Conservation (phyloP, 2,329 filamentous ascomycete species). For the Cercospora nicotianae region DNA sequence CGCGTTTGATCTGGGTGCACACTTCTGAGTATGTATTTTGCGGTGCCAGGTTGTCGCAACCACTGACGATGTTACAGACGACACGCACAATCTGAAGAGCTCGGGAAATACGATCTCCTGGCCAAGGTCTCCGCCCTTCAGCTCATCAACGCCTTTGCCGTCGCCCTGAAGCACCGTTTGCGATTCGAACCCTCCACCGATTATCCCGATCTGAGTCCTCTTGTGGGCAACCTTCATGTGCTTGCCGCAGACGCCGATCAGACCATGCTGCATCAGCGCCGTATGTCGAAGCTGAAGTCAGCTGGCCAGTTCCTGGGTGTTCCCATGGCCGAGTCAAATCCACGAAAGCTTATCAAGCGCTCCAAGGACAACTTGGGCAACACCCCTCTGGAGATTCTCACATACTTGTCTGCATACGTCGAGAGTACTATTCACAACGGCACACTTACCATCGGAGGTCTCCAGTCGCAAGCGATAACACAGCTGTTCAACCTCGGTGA, state of each 20-base stretch:
- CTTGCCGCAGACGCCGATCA: constrained; percentile 64
- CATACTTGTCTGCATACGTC: constrained; percentile 67
- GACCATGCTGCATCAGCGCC: constrained; percentile 42
- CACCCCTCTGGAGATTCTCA: constrained; percentile 78
- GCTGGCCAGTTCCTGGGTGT: constrained; percentile 72
- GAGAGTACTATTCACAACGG: constrained; percentile 60
- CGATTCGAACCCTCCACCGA: constrained; percentile 79
- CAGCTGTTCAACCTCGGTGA: constrained; percentile 68
- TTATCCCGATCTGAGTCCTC: constrained; percentile 70
- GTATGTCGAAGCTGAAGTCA: constrained; percentile 32
- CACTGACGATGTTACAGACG: constrained; percentile 37
- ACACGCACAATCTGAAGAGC: constrained; percentile 46
- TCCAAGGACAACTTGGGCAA: constrained; percentile 74
- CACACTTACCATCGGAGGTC: constrained; percentile 58
- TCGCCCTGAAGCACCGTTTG: constrained; percentile 76
- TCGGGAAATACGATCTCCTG: constrained; percentile 66
- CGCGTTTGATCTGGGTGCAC: constrained; percentile 81
- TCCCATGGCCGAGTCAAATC: constrained; percentile 74
- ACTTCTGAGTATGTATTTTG: constrained; percentile 49
- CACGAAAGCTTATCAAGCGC: constrained; percentile 73
- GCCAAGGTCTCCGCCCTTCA: constrained; percentile 74
- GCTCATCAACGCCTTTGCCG: constrained; percentile 73
- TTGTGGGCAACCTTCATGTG: constrained; percentile 72
- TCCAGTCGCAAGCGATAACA: constrained; percentile 60
- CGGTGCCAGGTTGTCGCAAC: not conserved